These are phyloP conservation scores for Withania somnifera DNA, from an alignment of 305 asterid species.

Conservation along the genomic window DNA sequence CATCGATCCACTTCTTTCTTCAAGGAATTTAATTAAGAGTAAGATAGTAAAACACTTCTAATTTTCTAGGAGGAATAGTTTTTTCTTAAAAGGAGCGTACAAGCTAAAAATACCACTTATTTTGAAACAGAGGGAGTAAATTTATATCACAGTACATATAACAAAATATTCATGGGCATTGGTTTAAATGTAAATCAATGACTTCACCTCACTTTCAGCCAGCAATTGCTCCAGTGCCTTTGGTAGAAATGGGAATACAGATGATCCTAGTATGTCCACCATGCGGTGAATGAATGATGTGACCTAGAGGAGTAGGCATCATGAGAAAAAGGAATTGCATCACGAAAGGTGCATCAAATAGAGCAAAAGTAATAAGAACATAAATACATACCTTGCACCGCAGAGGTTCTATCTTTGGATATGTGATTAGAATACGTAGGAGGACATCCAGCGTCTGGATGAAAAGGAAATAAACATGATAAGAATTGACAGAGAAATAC, in stretches of 20 bases:
- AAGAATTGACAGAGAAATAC: not conserved
- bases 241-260: constrained; percentile 87
- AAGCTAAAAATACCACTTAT: no score
- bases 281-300: constrained; percentile 92
- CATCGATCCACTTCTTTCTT: no score
- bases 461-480: constrained; percentile 16
- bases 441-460: constrained; percentile 80
- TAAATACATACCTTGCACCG: constrained; percentile 63
- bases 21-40: no score
- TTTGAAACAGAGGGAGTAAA: no score
- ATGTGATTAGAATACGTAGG: constrained; percentile 71
- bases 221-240: constrained; percentile 87
- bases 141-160: not conserved
- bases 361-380: not conserved
- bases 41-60: no score
- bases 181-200: not conserved
- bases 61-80: no score
- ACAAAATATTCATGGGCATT: not conserved
- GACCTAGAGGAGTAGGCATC: constrained; percentile 39
- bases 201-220: constrained; percentile 72
- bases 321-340: not conserved
- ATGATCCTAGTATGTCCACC: constrained; percentile 87
- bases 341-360: not conserved
- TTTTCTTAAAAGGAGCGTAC: no score
- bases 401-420: constrained; percentile 64